Evolutionary conservation across 768 basidiomycete species (phyloP).

Genomic region (Hygrophorus pudorinus): DNA sequence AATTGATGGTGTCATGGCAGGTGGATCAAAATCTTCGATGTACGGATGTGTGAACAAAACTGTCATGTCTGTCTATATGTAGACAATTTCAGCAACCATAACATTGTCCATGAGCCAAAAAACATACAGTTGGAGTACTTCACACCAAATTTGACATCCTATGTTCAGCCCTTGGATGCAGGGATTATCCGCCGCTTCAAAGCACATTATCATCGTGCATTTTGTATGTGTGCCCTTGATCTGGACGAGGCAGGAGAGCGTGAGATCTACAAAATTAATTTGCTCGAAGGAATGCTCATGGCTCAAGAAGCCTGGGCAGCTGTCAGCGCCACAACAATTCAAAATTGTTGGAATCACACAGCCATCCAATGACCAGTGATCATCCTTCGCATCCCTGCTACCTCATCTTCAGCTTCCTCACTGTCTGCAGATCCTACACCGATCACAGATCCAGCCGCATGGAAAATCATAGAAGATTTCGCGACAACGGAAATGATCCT

Average conservation of each 20-base stretch:
- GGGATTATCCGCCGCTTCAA: conserved; percentile 28
- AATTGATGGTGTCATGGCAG: too few relatives aligned
- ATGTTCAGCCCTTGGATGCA: conserved; percentile 26
- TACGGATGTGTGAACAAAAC: conserved; percentile 12
- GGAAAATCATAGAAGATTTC: conserved; percentile 9
- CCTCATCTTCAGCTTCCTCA: too few relatives aligned
- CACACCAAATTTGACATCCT: conserved; percentile 25
- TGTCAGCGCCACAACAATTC: too few relatives aligned
- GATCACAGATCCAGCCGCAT: not conserved
- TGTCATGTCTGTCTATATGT: conserved; percentile 17
- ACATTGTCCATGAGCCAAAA: conserved; percentile 15
- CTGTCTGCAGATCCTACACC: too few relatives aligned
- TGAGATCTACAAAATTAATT: conserved; percentile 27
- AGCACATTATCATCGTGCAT: conserved; percentile 21
- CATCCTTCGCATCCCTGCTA: too few relatives aligned
- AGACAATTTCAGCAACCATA: conserved; percentile 26
- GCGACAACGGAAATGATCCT: conserved; percentile 10
- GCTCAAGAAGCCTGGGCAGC: too few relatives aligned
- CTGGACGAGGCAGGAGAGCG: conserved; percentile 19
- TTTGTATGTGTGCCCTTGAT: conserved; percentile 18
- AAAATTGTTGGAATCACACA: too few relatives aligned
- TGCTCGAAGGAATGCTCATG: conserved; percentile 7
- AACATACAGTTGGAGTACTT: conserved; percentile 22
- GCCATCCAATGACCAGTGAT: too few relatives aligned
- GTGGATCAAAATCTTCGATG: conserved; percentile 17